Base-by-base conservation (phyloP, 1,139 yeast species). In the Saccharomyces hybrid region DNA sequence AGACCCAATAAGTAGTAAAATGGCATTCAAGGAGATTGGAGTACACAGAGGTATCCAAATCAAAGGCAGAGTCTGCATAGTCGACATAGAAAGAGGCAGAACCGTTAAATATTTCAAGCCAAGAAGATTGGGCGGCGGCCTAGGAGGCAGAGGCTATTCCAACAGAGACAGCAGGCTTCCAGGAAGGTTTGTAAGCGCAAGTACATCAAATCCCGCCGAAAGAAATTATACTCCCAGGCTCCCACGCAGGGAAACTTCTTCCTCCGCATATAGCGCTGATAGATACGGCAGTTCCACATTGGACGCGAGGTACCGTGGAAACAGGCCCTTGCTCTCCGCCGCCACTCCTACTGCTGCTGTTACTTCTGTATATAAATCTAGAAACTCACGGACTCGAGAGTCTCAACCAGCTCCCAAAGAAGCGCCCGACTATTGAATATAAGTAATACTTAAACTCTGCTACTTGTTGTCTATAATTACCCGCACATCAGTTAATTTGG, bases 61-160 rank as follows among this genome's bases (percentile, higher is more conserved):
- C 19, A 74, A 76, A 34, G 80, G 77, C 6, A 73, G 90, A 48
- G 74, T 78, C 5, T 76, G 86, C 3, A 70, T 89, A 25, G 89
- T 87, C 0, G 99, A 93, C 68, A 82, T 84, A 29, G 98, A 90
- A 66, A 74, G 97, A 54, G 95, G 96, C 1, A 73, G 97, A 38
- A 73, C 86, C 0, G 81, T 83, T 13, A 79, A 86, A 56, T 79
- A 78, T 59, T 93, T 97, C 95, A 80, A 79, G 57, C 99, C 99
- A 0, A 71, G 91, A 66, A 68, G 87, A 55, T 71, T 86, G 1
- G 91, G 89, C 1, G 93, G 93, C 3, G 91, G 91, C 0, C 67
- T 82, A 11, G 90, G 89, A 5, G 88, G 88, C 1, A 71, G 88
- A 54, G 81, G 77, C 26, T 77, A 78, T 60, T 67, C 76, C 14